These are phyloP conservation scores for Larix sibirica DNA, from an alignment of 83 land plant species.

Conservation along the genomic window DNA sequence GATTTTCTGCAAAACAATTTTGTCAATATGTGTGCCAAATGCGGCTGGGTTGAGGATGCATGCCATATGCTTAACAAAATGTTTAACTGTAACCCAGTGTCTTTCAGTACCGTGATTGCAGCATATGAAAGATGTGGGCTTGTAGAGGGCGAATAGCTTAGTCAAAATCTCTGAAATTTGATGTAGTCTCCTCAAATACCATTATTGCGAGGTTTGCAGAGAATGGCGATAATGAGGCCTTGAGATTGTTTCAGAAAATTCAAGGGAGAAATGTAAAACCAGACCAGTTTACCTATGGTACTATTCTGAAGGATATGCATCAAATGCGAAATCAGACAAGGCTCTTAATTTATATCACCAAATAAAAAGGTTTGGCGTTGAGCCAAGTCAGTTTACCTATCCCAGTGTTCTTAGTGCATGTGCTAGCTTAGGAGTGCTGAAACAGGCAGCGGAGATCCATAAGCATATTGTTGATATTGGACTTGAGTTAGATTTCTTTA, in stretches of 20 bases:
- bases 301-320: conserved; percentile 23
- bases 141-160: conserved; percentile 27
- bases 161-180: conserved; percentile 41
- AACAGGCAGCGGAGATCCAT: conserved; percentile 29
- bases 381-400: conserved; percentile 24
- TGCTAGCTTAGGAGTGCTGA: conserved; percentile 3
- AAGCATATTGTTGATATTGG: conserved; percentile 25
- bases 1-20: conserved; percentile 34
- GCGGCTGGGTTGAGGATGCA: conserved; percentile 29
- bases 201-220: conserved; percentile 32
- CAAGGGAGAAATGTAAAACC: conserved; percentile 36
- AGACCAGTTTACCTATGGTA: conserved; percentile 32
- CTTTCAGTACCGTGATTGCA: conserved; percentile 56
- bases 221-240: conserved; percentile 1
- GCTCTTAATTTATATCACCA: conserved; percentile 19
- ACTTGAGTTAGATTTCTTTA: conserved; percentile 18
- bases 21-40: conserved; percentile 52
- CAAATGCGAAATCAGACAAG: background rate
- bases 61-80: conserved; percentile 40
- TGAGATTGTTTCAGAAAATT: conserved; percentile 32
- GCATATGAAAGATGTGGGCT: conserved; percentile 33
- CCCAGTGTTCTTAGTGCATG: conserved; percentile 41
- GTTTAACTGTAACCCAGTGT: conserved; percentile 29
- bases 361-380: conserved; percentile 25
- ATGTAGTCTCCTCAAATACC: conserved; percentile 46